Conservation (phyloP, 495 filamentous ascomycete species). For the Tuber umbilicatum region DNA sequence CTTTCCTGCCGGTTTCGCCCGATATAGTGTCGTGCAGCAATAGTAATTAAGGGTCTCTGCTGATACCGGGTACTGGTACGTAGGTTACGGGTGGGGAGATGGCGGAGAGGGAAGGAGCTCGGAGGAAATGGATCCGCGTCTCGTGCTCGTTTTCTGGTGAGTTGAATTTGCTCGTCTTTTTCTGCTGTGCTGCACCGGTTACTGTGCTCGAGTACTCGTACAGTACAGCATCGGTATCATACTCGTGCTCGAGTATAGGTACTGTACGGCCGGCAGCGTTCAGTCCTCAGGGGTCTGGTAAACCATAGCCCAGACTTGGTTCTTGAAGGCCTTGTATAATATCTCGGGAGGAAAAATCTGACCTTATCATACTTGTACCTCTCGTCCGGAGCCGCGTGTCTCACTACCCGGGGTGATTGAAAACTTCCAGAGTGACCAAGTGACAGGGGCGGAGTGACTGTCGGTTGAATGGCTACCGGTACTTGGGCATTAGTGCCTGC, state of each 20-base stretch:
- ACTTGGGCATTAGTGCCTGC: not conserved
- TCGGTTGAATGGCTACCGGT: not conserved
- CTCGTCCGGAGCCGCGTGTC: slow-evolving; percentile 37
- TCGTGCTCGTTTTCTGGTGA: not conserved
- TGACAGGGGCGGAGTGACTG: not conserved
- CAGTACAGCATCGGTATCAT: too few relatives aligned
- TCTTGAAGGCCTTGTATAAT: not conserved
- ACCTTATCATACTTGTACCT: slow-evolving; percentile 15
- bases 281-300: not conserved
- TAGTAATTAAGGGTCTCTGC: not conserved
- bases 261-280: not conserved
- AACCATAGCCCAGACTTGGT: not conserved
- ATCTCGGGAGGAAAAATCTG: not conserved
- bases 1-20: not conserved
- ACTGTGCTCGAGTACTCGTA: too few relatives aligned
- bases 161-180: not conserved
- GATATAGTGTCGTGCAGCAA: not conserved
- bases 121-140: not conserved
- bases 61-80: not conserved
- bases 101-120: not conserved
- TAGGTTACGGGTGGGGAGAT: not conserved
- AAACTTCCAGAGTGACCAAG: not conserved
- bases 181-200: too few relatives aligned
- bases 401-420: not conserved
- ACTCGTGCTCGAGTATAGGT: too few relatives aligned